Conservation (phyloP, 164 flowering plant species). For the Annona cherimola region DNA sequence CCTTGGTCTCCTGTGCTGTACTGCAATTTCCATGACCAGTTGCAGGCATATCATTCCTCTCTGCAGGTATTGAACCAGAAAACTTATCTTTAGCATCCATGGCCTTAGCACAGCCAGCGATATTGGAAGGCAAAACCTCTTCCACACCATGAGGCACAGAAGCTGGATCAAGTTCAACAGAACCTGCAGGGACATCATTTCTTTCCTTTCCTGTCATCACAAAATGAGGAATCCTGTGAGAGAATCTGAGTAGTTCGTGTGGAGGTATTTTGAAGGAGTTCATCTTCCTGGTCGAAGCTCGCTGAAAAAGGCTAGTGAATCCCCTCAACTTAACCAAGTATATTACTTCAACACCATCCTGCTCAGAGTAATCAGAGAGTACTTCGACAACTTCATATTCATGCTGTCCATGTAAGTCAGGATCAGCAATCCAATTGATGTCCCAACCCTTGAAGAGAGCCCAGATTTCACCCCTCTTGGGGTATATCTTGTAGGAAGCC, state of each 20-base stretch:
- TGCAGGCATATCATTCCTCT: background rate
- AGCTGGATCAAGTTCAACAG: constrained; percentile 61
- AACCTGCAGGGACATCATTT: constrained; percentile 44
- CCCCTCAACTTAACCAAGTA: constrained; percentile 43
- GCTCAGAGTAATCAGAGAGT: constrained; percentile 32
- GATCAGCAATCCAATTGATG: constrained; percentile 40
- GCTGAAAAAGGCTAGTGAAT: constrained; percentile 41
- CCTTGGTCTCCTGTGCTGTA: background rate
- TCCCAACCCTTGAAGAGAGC: constrained; percentile 59
- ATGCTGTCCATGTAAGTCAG: constrained; percentile 29
- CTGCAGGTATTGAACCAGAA: background rate
- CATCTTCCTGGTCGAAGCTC: background rate
- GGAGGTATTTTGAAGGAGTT: constrained; percentile 24
- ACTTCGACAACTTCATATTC: constrained; percentile 52
- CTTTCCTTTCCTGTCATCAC: constrained; percentile 44
- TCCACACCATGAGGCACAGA: constrained; percentile 23
- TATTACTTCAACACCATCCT: constrained; percentile 35
- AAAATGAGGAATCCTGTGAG: constrained; percentile 51
- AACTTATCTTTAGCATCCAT: constrained; percentile 1
- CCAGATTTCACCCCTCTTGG: constrained; percentile 62
- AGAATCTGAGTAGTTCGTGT: constrained; percentile 38
- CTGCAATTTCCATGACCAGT: background rate
- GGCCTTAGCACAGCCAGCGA: constrained; percentile 4
- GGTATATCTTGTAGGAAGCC: constrained; percentile 33
- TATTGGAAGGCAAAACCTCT: constrained; percentile 12